Conservation (phyloP, 768 basidiomycete genomes). For the Exidia glandulosa region DNA sequence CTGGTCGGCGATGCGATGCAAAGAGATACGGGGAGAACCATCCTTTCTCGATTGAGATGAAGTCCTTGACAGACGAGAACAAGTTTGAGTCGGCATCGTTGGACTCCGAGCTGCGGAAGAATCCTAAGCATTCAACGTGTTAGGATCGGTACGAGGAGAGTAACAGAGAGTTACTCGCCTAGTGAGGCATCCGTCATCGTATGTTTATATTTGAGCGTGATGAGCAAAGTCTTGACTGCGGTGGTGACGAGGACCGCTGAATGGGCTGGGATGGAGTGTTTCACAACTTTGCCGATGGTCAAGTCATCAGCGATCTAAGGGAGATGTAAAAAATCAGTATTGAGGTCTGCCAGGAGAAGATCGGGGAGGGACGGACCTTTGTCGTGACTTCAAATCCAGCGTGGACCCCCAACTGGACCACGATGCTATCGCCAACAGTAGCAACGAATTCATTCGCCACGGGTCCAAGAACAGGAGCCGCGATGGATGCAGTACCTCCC, state of each 20-base stretch:
- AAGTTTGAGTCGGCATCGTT: conserved; percentile 50
- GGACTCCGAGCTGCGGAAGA: conserved; percentile 50
- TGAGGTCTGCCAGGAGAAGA: not conserved
- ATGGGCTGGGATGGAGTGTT: conserved; percentile 39
- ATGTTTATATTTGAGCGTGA: conserved; percentile 51
- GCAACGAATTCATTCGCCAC: conserved; percentile 41
- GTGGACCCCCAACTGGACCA: conserved; percentile 46
- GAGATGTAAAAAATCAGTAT: not conserved
- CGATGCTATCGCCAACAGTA: conserved; percentile 43
- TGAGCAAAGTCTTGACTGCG: conserved; percentile 41
- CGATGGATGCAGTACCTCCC: conserved; percentile 32
- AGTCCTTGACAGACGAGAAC: conserved; percentile 51
- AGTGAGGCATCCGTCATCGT: conserved; percentile 46
- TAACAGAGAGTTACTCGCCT: conserved; percentile 14
- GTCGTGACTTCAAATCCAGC: conserved; percentile 41
- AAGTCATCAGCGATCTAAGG: conserved; percentile 34
- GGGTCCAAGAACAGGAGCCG: conserved; percentile 41
- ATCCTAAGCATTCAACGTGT: conserved; percentile 12
- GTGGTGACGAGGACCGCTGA: conserved; percentile 46
- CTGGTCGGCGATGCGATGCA: conserved; percentile 46
- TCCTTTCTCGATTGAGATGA: conserved; percentile 34
- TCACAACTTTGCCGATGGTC: conserved; percentile 37
- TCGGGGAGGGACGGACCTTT: conserved; percentile 19
- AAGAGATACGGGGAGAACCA: conserved; percentile 62
- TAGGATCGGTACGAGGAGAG: not conserved